Conservation (phyloP, 208 protist genomes). For the Trypanosomatidae sp. region DNA sequence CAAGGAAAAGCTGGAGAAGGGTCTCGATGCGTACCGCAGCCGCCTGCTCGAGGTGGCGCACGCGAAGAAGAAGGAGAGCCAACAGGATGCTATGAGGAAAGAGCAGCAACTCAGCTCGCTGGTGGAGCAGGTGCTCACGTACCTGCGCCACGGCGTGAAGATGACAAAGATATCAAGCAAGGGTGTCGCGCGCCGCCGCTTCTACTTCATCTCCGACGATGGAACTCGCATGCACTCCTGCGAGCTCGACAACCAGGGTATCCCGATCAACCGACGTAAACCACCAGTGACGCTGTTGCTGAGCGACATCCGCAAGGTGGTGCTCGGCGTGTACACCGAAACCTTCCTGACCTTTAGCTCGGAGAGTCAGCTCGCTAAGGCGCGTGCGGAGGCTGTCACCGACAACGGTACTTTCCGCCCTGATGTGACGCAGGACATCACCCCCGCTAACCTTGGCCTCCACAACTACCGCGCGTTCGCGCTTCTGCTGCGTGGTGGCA, state of each 20-base stretch:
- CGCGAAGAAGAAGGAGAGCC: conserved; percentile 82
- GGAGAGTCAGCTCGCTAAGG: conserved; percentile 69
- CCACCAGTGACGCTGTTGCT: conserved; percentile 84
- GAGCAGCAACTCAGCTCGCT: conserved; percentile 81
- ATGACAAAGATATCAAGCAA: conserved; percentile 92
- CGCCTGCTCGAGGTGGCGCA: conserved; percentile 74
- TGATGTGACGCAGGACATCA: conserved; percentile 78
- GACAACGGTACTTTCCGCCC: conserved; percentile 82
- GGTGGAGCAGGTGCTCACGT: conserved; percentile 86
- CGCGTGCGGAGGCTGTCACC: conserved; percentile 61
- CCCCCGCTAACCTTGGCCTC: conserved; percentile 68
- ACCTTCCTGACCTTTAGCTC: conserved; percentile 77
- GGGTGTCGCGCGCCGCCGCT: conserved; percentile 66
- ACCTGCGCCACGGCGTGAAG: conserved; percentile 78
- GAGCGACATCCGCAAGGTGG: conserved; percentile 84
- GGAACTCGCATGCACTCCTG: conserved; percentile 86
- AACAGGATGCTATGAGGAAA: conserved; percentile 83
- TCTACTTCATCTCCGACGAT: conserved; percentile 91
- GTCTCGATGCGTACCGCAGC: conserved; percentile 81
- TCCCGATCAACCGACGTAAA: conserved; percentile 80
- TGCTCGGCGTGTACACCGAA: conserved; percentile 82
- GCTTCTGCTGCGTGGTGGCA: conserved; percentile 75
- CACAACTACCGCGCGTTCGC: conserved; percentile 91
- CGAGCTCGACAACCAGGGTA: conserved; percentile 79
- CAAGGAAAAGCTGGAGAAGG: conserved; percentile 90